Conservation (phyloP, 2,329 filamentous ascomycete species). For the Geoglossum cookeanum region DNA sequence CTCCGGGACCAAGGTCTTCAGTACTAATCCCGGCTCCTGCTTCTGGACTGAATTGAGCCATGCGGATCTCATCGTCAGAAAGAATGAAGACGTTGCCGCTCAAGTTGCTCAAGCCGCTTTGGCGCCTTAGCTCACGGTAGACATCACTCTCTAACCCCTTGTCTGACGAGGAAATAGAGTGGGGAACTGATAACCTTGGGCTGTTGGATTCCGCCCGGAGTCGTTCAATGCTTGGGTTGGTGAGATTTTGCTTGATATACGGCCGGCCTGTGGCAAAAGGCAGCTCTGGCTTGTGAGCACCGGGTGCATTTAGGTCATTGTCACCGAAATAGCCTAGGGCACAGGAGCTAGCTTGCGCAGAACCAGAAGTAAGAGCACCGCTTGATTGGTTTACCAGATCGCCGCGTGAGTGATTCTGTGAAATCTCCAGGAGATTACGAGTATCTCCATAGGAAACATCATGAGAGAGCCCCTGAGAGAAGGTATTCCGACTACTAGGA, state of each 20-base stretch:
- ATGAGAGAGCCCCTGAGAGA: not conserved
- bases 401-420: not conserved
- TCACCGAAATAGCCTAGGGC: not conserved
- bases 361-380: not conserved
- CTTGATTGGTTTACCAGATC: not conserved
- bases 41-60: not conserved
- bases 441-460: not conserved
- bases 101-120: slow-evolving; percentile 2
- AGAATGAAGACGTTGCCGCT: slow-evolving; percentile 1
- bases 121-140: not conserved
- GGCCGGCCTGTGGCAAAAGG: not conserved
- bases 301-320: not conserved
- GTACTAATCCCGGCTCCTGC: not conserved
- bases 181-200: not conserved
- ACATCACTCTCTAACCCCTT: not conserved
- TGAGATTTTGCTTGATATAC: not conserved
- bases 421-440: not conserved
- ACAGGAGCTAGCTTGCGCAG: not conserved
- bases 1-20: not conserved
- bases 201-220: not conserved
- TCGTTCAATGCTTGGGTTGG: not conserved
- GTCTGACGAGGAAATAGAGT: not conserved
- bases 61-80: not conserved
- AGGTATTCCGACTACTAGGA: not conserved
- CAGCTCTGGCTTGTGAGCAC: not conserved